Base-by-base conservation (phyloP, 305 asterid genomes). In the Fraxinus paxiana region DNA sequence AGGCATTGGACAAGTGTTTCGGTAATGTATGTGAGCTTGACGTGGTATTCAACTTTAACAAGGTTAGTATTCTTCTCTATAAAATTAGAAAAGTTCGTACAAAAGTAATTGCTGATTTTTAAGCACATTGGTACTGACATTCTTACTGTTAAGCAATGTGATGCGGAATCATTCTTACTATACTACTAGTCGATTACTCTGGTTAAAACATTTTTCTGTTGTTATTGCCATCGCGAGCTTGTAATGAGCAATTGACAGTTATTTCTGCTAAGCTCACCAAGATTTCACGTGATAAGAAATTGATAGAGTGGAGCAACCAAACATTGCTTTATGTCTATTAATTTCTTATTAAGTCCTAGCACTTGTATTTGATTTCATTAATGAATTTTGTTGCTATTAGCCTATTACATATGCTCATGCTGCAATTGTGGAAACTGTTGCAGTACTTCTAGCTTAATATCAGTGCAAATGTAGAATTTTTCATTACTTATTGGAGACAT, bases 21-120 rank as follows among this genome's bases (percentile, higher is more conserved):
- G 92, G 89, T 76, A 94, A 92, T 71, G 99, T 93, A 46, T 91
- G 99, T 73, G 99, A 95, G 91, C 98, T 95, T 76, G 97, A 95
- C 82, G 77, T 93, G 81, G 95, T 95, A 69, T 93, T 92, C 96
- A 92, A 91, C 65, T 95, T 95, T 79, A 91, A 91, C 85, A 95
- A 95, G 99, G 99, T 93, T 41, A 75, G 85, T 80, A 76, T 54
- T 79, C 22, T 85, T 78, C 80, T 85, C 85, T 83, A 78, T 41
- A 41, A 46, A 37, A 24, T 77, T 43, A 77, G 35, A 15, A 61
- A 76, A 48, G 69, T 56, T 6, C 67, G 54, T 28, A 56, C 22
- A 15, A 54, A 3, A 81, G 37, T 35, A 48, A 72, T 56, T 31
- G 35, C 59, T 22, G 61, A 56, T 63, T 67, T 61, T 15, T 37